phyloP scores from a whole-genome alignment of 2,329 filamentous ascomycete genomes.

The Annulohypoxylon truncatum region DNA sequence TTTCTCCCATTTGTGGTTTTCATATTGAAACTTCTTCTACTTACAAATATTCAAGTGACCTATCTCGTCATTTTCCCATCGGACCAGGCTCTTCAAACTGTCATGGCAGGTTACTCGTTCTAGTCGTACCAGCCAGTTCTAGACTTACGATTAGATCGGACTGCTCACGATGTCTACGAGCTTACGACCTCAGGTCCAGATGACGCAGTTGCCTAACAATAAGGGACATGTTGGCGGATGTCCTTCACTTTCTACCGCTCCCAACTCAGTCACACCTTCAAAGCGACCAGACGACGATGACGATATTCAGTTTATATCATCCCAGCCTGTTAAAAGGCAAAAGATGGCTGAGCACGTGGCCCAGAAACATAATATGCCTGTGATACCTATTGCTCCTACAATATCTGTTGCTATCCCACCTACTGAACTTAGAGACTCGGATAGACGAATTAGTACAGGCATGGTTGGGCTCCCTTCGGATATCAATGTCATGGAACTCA shows the following conservation, averaged over 20 bases:
- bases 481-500: conserved; percentile 46
- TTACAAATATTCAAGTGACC: conserved; percentile 39
- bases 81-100: background rate
- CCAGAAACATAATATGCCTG: conserved; percentile 7
- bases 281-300: conserved; percentile 55
- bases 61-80: conserved; percentile 10
- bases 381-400: conserved; percentile 12
- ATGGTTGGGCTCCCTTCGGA: conserved; percentile 49
- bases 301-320: conserved; percentile 59
- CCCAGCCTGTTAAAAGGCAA: conserved; percentile 56
- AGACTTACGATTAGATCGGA: conserved; percentile 9
- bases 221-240: conserved; percentile 4
- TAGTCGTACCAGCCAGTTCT: background rate
- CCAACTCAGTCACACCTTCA: conserved; percentile 31
- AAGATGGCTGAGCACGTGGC: conserved; percentile 39
- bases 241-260: background rate
- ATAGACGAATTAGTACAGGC: conserved; percentile 50
- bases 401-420: conserved; percentile 10
- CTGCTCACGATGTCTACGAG: conserved; percentile 32
- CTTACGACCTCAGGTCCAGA: conserved; percentile 18
- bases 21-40: conserved; percentile 2
- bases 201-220: conserved; percentile 3
- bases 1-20: conserved; percentile 17
- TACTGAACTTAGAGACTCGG: conserved; percentile 38
- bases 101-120: background rate